These are phyloP conservation scores for Exophiala dermatitidis DNA, from an alignment of 2,329 filamentous ascomycete genomes.

Conservation along the genomic window DNA sequence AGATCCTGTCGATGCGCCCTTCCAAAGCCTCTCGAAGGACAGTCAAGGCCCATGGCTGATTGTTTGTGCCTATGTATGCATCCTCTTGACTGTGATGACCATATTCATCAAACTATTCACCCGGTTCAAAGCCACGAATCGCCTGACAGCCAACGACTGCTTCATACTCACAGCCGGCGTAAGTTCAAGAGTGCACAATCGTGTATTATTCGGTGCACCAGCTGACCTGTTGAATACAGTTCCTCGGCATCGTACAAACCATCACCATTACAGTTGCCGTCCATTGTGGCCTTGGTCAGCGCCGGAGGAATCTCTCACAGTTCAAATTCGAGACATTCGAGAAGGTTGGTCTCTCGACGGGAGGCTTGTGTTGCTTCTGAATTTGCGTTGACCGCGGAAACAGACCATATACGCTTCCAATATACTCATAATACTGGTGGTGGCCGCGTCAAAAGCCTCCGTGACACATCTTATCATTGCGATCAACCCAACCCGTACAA, in stretches of 20 bases:
- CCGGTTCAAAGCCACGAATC: constrained; percentile 10
- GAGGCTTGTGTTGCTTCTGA: not conserved
- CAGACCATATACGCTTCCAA: constrained; percentile 26
- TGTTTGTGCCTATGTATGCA: constrained; percentile 8
- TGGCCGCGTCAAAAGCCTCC: constrained; percentile 26
- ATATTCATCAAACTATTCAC: constrained; percentile 16
- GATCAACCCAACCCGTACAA: constrained; percentile 24
- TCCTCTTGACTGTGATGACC: constrained; percentile 11
- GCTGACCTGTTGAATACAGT: constrained; percentile 1
- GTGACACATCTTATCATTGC: constrained; percentile 26
- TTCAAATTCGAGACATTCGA: constrained; percentile 19
- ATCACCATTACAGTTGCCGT: constrained; percentile 24
- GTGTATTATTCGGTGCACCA: not conserved
- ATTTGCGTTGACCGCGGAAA: constrained; percentile 3
- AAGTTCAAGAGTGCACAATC: not conserved
- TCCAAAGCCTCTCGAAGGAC: constrained; percentile 5
- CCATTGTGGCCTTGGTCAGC: constrained; percentile 23
- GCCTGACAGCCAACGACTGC: constrained; percentile 8
- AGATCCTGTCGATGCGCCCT: not conserved
- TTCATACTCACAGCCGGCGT: constrained; percentile 9
- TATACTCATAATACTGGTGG: constrained; percentile 20
- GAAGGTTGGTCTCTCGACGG: constrained; percentile 16
- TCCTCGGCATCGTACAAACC: constrained; percentile 12
- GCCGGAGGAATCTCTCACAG: constrained; percentile 12
- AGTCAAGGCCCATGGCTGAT: constrained; percentile 6